Conservation (phyloP, 2,329 filamentous ascomycete genomes). For the Oidium heveae region DNA sequence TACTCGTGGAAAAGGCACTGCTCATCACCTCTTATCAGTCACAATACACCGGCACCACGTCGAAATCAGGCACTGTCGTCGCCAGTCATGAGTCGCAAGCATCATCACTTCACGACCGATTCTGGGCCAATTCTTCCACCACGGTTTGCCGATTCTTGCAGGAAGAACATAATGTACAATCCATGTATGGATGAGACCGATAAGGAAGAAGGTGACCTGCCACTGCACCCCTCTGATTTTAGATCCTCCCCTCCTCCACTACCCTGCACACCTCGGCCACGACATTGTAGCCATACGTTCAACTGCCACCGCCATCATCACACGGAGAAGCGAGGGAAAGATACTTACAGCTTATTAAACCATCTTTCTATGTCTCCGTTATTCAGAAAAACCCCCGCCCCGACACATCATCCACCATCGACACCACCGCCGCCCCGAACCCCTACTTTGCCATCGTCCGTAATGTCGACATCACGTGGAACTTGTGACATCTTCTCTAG, state of each 20-base stretch:
- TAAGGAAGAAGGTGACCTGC: constrained; percentile 64
- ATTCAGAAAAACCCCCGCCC: too few relatives aligned
- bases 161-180: constrained; percentile 10
- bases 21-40: constrained; percentile 23
- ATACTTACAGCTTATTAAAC: constrained; percentile 11
- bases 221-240: constrained; percentile 47
- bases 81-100: constrained; percentile 52
- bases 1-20: constrained; percentile 42
- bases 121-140: constrained; percentile 54
- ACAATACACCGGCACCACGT: constrained; percentile 16
- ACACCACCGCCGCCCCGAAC: constrained; percentile 20
- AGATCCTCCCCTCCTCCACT: constrained; percentile 45
- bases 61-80: constrained; percentile 56
- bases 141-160: constrained; percentile 29
- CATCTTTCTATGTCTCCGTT: not conserved
- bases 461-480: not conserved
- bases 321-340: too few relatives aligned
- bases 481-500: not conserved
- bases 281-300: constrained; percentile 3
- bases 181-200: constrained; percentile 24
- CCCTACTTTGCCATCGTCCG: not conserved
- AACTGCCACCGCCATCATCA: too few relatives aligned
- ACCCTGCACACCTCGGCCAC: constrained; percentile 52
- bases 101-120: constrained; percentile 47
- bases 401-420: not conserved